Evolutionary conservation across 2,329 filamentous ascomycete species (phyloP).

Genomic region (Tolypocladium sp.): DNA sequence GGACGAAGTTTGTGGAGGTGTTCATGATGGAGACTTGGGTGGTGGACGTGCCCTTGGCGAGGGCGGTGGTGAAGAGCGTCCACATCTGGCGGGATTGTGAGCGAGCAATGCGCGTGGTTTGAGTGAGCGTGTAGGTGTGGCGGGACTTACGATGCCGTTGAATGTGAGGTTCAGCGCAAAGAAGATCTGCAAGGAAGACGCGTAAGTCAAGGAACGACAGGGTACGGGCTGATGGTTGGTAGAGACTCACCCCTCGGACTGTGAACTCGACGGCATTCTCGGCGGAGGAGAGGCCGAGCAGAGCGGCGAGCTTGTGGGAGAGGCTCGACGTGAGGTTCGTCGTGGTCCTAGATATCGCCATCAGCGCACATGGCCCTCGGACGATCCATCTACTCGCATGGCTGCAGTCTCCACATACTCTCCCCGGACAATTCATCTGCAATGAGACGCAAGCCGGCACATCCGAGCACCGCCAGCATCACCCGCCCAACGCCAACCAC

Average conservation of each 20-base stretch:
- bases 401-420: too few relatives aligned
- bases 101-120: neutral
- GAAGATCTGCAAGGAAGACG: slow-evolving; percentile 44
- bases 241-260: slow-evolving; percentile 36
- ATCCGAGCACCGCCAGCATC: neutral
- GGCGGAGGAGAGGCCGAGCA: slow-evolving; percentile 31
- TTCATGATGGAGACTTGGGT: slow-evolving; percentile 77
- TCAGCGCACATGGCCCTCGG: neutral
- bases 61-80: slow-evolving; percentile 70
- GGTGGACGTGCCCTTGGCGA: slow-evolving; percentile 65
- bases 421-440: neutral
- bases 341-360: slow-evolving; percentile 34
- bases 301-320: slow-evolving; percentile 31
- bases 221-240: neutral
- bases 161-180: slow-evolving; percentile 67
- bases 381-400: neutral
- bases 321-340: slow-evolving; percentile 43
- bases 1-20: slow-evolving; percentile 72
- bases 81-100: slow-evolving; percentile 49
- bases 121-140: neutral
- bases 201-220: neutral
- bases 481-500: too few relatives aligned
- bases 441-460: neutral
- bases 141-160: slow-evolving; percentile 53
- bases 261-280: slow-evolving; percentile 36